Conservation (phyloP, 805 yeast species). For the Teunomyces tritomae region DNA sequence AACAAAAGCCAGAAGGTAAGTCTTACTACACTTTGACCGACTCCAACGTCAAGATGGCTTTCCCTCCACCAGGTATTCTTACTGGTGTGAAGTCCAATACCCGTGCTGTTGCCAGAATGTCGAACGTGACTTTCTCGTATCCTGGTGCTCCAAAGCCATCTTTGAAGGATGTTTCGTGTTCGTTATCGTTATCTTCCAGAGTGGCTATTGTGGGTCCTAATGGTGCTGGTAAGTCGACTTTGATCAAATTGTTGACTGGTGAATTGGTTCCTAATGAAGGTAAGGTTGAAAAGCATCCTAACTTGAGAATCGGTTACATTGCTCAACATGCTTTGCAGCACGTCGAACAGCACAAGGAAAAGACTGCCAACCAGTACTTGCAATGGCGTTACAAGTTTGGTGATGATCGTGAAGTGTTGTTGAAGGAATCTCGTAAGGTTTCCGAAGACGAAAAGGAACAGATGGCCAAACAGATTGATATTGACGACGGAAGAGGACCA, state of each 20-base stretch:
- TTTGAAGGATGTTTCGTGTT: constrained; percentile 73
- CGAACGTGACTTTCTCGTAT: constrained; percentile 80
- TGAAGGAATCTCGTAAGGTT: constrained; percentile 89
- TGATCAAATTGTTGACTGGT: constrained; percentile 89
- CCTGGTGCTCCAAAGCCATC: constrained; percentile 90
- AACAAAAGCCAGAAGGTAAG: constrained; percentile 92
- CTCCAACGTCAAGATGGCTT: constrained; percentile 90
- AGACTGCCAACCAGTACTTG: constrained; percentile 94
- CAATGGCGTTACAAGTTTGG: constrained; percentile 99
- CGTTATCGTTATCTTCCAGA: constrained; percentile 93
- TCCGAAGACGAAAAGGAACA: constrained; percentile 69
- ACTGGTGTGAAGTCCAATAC: constrained; percentile 97
- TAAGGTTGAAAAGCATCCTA: constrained; percentile 95
- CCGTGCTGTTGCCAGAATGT: constrained; percentile 86
- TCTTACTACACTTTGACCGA: constrained; percentile 93
- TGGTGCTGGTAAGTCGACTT: constrained; percentile 98
- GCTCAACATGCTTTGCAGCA: constrained; percentile 98
- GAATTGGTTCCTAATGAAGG: constrained; percentile 86
- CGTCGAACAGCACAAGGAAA: constrained; percentile 95
- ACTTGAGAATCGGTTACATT: constrained; percentile 95
- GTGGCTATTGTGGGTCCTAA: constrained; percentile 96
- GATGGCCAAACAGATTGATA: constrained; percentile 75
- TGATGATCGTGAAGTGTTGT: constrained; percentile 93
- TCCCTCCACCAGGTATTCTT: constrained; percentile 97
- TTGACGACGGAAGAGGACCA: constrained; percentile 84